Conservation (phyloP, 768 basidiomycete species). For the Termitomyces titanicus region DNA sequence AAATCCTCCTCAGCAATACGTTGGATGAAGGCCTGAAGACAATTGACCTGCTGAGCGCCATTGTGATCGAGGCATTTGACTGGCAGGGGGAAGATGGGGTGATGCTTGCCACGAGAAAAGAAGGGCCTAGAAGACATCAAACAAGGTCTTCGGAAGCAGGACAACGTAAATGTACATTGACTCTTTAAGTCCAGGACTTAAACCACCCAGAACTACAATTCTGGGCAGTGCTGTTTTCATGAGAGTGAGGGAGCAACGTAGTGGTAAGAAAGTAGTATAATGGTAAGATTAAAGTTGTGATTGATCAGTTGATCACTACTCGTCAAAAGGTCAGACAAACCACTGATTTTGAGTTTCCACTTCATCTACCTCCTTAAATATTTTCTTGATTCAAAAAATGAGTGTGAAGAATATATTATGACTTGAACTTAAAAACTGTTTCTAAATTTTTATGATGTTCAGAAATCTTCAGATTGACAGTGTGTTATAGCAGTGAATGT, state of each 20-base stretch:
- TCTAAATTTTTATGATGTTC: too few species aligned
- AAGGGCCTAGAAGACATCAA: neutral
- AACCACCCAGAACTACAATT: neutral
- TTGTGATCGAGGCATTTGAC: neutral
- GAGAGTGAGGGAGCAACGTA: neutral
- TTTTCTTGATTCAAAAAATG: too few species aligned
- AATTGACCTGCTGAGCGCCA: neutral
- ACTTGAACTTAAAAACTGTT: too few species aligned
- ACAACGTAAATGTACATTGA: neutral
- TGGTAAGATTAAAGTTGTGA: too few species aligned
- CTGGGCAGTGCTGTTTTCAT: neutral
- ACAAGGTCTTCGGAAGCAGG: neutral
- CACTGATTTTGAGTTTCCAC: neutral
- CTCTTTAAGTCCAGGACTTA: neutral
- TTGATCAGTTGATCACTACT: neutral
- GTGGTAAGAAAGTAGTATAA: neutral
- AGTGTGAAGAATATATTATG: too few species aligned
- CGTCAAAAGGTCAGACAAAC: too few species aligned
- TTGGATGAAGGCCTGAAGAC: neutral
- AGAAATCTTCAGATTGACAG: too few species aligned
- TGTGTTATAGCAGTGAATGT: too few species aligned
- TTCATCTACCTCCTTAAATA: too few species aligned
- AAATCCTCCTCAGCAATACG: neutral
- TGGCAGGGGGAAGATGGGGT: neutral
- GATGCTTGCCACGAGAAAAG: neutral